Evolutionary conservation across 495 filamentous ascomycete species (phyloP), one percentile per base, ranked within the genome.

Genomic region (Penicillium argentinense): DNA sequence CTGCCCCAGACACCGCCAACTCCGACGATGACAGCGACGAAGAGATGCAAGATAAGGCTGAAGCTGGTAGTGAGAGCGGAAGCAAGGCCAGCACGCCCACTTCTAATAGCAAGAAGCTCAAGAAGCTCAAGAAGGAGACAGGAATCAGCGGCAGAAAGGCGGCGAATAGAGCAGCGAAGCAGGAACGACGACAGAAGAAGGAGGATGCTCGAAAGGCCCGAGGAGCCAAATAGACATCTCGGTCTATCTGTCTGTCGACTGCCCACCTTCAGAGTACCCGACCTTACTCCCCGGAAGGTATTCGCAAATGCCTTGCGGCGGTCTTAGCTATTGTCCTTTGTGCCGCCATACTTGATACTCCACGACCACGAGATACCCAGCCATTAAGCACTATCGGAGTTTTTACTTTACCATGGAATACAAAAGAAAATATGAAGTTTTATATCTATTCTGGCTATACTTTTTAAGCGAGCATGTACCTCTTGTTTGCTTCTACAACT

Each of bases 151-250:
- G 51, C 29, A 63, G 39, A 47, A 65, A 60, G 33, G 53, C 62
- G 9, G 59, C 61, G 16, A 58, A 45, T 19, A 53, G 49, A 30
- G 54, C 63, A 9, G 40, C 48, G 13, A 67, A 67, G 29, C 68
- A 69, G 39, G 61, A 71, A n/a, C 57, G 71, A 39, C 58, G 62
- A 23, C 51, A 66, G 42, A 74, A 69, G 53, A 74, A 75, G 47
- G 44, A 60, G 29, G 49, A 67, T 28, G n/a, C 16, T 12, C 62
- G 66, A 30, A 66, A 64, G 42, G 57, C 59, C 16, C 59, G 57
- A 32, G 62, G 63, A 17, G 54, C 45, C 29, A 32, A 56, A 43
- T 59, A 54, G 59, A 24, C 2, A 19, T 18, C n/a, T 7, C 14
- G 13, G n/a, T 14, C 30, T 33, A 5, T 16, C 30, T 30, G 18